Conservation (phyloP, 2,329 filamentous ascomycete species). For the Zalaria sp. region DNA sequence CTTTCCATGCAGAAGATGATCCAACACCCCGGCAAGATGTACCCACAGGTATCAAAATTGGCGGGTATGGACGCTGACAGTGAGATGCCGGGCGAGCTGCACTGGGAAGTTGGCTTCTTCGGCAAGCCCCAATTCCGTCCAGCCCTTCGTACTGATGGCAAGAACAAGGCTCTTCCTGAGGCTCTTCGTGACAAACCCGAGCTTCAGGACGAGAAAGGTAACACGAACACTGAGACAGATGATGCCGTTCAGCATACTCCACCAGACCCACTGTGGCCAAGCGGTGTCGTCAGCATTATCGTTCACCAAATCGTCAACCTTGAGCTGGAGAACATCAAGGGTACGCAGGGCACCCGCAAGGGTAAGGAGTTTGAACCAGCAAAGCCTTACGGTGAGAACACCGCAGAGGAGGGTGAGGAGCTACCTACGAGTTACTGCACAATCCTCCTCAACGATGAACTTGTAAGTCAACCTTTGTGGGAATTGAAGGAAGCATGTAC, state of each 20-base stretch:
- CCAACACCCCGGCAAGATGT: constrained; percentile 86
- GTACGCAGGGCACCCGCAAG: constrained; percentile 66
- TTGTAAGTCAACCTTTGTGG: constrained; percentile 32
- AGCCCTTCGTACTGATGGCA: constrained; percentile 74
- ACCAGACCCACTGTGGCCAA: constrained; percentile 92
- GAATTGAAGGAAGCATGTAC: not conserved
- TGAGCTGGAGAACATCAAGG: constrained; percentile 81
- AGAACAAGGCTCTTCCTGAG: constrained; percentile 62
- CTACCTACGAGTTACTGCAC: constrained; percentile 91
- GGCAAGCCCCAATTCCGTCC: constrained; percentile 78
- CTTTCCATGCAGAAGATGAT: constrained; percentile 91
- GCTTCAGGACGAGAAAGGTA: constrained; percentile 78
- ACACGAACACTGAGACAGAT: constrained; percentile 57
- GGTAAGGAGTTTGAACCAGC: constrained; percentile 83
- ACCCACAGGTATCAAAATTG: constrained; percentile 72
- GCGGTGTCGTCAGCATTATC: constrained; percentile 71
- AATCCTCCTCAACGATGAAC: constrained; percentile 74
- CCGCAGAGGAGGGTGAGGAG: constrained; percentile 65
- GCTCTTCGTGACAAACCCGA: constrained; percentile 59
- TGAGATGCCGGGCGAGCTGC: constrained; percentile 81
- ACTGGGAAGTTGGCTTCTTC: constrained; percentile 96
- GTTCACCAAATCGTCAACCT: constrained; percentile 93
- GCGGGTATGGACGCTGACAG: constrained; percentile 70
- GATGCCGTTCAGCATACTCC: constrained; percentile 82
- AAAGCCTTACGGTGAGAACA: constrained; percentile 68